phyloP scores from a whole-genome alignment of 331 rosid species.

The Acacia pycnantha region DNA sequence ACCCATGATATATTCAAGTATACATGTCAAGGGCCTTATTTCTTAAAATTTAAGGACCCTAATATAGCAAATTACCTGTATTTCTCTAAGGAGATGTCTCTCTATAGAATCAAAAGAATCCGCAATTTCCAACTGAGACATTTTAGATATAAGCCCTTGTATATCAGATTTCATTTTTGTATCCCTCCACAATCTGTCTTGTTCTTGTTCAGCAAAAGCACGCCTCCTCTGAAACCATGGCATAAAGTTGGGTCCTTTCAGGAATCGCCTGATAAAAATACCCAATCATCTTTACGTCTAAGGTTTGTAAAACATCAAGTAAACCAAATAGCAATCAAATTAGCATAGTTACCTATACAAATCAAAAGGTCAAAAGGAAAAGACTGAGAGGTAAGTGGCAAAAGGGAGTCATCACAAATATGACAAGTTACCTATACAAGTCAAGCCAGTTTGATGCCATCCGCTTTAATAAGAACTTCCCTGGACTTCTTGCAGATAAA shows the following conservation, averaged over 20 bases:
- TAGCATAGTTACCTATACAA: background rate
- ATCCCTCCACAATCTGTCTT: background rate
- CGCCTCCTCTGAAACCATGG: background rate
- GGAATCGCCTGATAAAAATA: background rate
- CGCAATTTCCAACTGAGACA: background rate
- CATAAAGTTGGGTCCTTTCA: background rate
- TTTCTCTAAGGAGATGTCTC: background rate
- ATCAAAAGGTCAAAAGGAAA: background rate
- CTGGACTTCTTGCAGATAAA: background rate
- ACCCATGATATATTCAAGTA: background rate
- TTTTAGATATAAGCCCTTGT: background rate
- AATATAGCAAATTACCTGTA: background rate
- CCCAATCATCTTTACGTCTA: background rate
- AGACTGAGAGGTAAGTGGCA: background rate
- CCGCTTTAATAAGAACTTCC: constrained; percentile 11
- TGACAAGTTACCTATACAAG: background rate
- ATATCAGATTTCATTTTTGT: background rate
- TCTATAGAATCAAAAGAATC: background rate
- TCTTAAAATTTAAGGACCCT: background rate
- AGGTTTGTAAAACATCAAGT: background rate
- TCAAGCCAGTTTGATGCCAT: constrained; percentile 1
- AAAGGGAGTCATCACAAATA: background rate
- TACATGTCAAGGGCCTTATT: background rate
- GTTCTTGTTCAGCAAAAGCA: background rate
- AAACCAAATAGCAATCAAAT: background rate